Evolutionary conservation across 306 rosid species (phyloP), one percentile per base, ranked within the genome.

Genomic region (Prinsepia uniflora): DNA sequence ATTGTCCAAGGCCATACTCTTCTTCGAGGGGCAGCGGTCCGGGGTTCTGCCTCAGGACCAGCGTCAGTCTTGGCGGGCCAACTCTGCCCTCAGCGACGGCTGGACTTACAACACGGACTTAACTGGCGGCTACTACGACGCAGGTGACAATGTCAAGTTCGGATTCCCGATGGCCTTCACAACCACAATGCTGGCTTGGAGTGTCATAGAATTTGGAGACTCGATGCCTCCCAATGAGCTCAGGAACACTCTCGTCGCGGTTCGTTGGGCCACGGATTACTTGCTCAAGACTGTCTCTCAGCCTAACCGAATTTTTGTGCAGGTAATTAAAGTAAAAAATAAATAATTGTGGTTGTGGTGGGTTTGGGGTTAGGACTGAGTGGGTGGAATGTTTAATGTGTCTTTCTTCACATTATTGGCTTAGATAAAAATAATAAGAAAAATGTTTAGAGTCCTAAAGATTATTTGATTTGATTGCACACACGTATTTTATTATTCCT

Each of bases 141-240:
- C 98, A 75, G 98, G 98, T 0, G 98, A 93, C 44, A 93, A 93
- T 73, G 72, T 93, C 7, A 93, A 93, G 78, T 93, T 93, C 50
- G 89, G 88, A 0, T 93, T 93, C 53, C 98, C 98, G 49, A 93
- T 93, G 98, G 97, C 97, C 0, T 93, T 90, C 81, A 85, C 98
- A 4, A 84, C 96, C 20, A 93, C 98, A 71, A 87, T 93, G 96
- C 50, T 93, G 88, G 78, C 98, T 0, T 93, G 98, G 98, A 88
- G 98, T 22, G 89, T 88, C 14, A 73, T 93, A n/a, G 98, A 93
- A 67, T 93, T 93, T 47, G 98, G 96, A 3, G 90, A 93, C 1
- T 54, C 61, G 15, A 93, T 93, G 98, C 97, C 98, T 53, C 75
- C 88, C 4, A 15, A 20, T 2, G 94, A 93, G n/a, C 78, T 56